Conservation (phyloP, 371 early-diverging fungal species). For the Blakeslea trispora region DNA sequence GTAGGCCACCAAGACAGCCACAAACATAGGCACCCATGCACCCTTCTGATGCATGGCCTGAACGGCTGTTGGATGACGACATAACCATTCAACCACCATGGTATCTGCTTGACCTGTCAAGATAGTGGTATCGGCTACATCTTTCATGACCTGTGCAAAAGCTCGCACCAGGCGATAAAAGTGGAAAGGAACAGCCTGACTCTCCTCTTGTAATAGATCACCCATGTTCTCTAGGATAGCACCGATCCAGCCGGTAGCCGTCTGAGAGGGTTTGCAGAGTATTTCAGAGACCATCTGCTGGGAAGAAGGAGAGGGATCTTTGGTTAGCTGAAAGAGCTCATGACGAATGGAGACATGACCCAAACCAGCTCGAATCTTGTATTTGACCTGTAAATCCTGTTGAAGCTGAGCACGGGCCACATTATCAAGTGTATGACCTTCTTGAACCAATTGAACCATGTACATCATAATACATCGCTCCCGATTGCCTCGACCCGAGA, state of each 20-base stretch:
- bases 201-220: slow-evolving; percentile 43
- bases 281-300: slow-evolving; percentile 42
- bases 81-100: slow-evolving; percentile 39
- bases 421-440: slow-evolving; percentile 42
- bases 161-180: slow-evolving; percentile 33
- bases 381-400: slow-evolving; percentile 44
- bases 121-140: slow-evolving; percentile 27
- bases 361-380: slow-evolving; percentile 17
- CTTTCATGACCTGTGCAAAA: slow-evolving; percentile 36
- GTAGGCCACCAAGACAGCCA: slow-evolving; percentile 48
- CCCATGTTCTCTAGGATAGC: slow-evolving; percentile 43
- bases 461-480: slow-evolving; percentile 53
- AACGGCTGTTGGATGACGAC: slow-evolving; percentile 16
- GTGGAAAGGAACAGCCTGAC: slow-evolving; percentile 23
- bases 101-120: slow-evolving; percentile 47
- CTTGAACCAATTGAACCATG: slow-evolving; percentile 49
- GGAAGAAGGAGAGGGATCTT: slow-evolving; percentile 26
- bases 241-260: slow-evolving; percentile 42
- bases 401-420: slow-evolving; percentile 36
- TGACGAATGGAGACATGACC: slow-evolving; percentile 31
- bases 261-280: slow-evolving; percentile 43
- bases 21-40: slow-evolving; percentile 54
- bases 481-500: slow-evolving; percentile 34
- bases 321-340: slow-evolving; percentile 44
- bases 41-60: slow-evolving; percentile 37